Percentiles rank a stretch among this genome's conserved stretches.
Evolutionary conservation across 163 green algal species (phyloP).

Genomic region (Scenedesmus sp.): DNA sequence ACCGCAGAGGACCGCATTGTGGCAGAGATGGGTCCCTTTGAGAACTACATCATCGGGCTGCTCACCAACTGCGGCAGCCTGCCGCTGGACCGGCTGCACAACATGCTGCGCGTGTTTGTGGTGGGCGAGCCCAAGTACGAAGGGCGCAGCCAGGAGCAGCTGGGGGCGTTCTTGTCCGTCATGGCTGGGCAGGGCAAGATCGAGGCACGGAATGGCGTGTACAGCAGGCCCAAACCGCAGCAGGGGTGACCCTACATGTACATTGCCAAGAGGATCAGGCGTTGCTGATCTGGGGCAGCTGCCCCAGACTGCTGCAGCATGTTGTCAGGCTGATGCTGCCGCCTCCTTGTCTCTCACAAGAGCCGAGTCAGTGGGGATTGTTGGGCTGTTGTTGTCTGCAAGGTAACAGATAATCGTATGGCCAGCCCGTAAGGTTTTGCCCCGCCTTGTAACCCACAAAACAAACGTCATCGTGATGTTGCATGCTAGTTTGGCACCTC

Average conservation of each 20-base stretch:
- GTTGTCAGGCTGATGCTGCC: no score
- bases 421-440: no score
- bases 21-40: constrained; percentile 84
- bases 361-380: no score
- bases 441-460: no score
- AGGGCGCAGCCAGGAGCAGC: constrained; percentile 74
- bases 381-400: no score
- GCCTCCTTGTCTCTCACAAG: no score
- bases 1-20: constrained; percentile 11
- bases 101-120: constrained; percentile 88
- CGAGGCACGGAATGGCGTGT: constrained; percentile 57
- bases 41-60: constrained; percentile 94
- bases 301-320: no score
- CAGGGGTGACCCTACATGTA: neutral
- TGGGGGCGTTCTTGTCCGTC: constrained; percentile 81
- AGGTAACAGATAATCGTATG: no score
- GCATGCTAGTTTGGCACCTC: no score
- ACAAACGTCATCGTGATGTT: no score
- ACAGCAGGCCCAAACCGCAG: constrained; percentile 48
- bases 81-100: constrained; percentile 91
- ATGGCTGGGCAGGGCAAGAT: constrained; percentile 67
- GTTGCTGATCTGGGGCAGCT: no score
- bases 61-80: constrained; percentile 92
- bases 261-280: no score
- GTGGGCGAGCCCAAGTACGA: constrained; percentile 58